A percentile compares a stretch with the other conserved stretches of the same genome.
phyloP scores from a whole-genome alignment of 768 basidiomycete genomes.

The Tricholoma matsutake region DNA sequence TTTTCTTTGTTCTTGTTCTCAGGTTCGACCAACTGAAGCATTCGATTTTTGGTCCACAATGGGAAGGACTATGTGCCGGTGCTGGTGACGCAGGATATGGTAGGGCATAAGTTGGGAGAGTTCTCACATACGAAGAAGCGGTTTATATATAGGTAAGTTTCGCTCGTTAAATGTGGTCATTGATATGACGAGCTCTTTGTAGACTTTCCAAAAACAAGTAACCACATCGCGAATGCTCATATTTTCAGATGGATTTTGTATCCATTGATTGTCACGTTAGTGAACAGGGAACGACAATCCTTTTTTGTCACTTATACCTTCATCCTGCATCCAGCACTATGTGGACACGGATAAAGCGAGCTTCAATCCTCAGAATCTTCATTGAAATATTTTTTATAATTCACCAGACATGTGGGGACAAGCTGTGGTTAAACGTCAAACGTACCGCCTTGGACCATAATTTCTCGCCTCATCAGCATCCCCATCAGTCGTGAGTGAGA shows the following conservation, averaged over 20 bases:
- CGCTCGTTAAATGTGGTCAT: not conserved
- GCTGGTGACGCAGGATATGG: constrained; percentile 92
- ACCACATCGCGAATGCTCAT: not conserved
- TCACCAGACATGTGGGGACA: no score
- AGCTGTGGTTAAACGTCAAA: no score
- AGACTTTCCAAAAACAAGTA: not conserved
- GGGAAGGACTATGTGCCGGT: constrained; percentile 89
- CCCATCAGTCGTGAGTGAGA: no score
- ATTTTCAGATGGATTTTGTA: not conserved
- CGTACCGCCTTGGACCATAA: no score
- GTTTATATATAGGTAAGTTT: constrained; percentile 79
- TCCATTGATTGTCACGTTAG: not conserved
- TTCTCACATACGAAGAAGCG: constrained; percentile 88
- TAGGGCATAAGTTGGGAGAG: constrained; percentile 96
- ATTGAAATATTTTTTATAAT: no score
- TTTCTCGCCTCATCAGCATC: no score
- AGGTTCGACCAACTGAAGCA: constrained; percentile 35
- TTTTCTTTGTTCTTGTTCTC: not conserved
- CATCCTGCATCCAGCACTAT: no score
- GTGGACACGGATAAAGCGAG: no score
- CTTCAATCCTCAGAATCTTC: no score
- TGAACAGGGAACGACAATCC: not conserved
- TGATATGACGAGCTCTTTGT: not conserved
- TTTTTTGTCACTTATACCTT: no score
- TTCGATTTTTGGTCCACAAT: constrained; percentile 92